Evolutionary conservation across 2,329 filamentous ascomycete genomes (phyloP), one percentile per base, ranked within the genome.

Genomic region (Neonectria ditissima): DNA sequence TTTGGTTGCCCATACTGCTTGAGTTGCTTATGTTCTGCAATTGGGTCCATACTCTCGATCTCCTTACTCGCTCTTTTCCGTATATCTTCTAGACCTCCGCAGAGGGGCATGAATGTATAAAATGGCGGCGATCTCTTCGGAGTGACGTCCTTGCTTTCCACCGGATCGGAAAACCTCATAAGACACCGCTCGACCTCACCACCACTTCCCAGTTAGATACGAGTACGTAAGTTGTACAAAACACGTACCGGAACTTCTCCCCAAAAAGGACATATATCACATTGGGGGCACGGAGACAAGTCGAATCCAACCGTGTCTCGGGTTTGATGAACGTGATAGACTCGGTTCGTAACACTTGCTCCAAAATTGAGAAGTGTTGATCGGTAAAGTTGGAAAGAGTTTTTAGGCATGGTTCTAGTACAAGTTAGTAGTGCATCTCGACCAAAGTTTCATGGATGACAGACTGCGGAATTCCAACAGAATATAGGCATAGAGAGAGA

Each of bases 251-350:
- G 37, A 41, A 41, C 37, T 41, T 41, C 37, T 41, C 37, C 37
- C 37, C 37, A 41, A 41, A 41, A 41, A 41, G 37, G 37, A 41
- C 14, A 41, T 41, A 41, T 41, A 41, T 41, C 37, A 41, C 37
- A 41, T 41, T 41, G 37, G 37, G 37, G 37, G 37, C 37, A 41
- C 37, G 37, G 37, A 41, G 37, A 41, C 37, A 41, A 41, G 37
- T n/a, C 37, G 37, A 41, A 41, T 41, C 37, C 16, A 41, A n/a
- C 37, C 37, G 37, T 41, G 37, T 41, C 37, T 41, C 37, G 18
- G 37, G 37, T 41, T 41, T 41, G 37, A 41, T 41, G 37, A 41
- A 41, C 37, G 37, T 41, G 37, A 41, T 41, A 41, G 37, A 41
- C 37, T 41, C 37, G 14, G 37, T n/a, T 41, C 37, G 37, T 41